Evolutionary conservation across 768 basidiomycete species (phyloP).

Genomic region (Amanita pallidorosea): DNA sequence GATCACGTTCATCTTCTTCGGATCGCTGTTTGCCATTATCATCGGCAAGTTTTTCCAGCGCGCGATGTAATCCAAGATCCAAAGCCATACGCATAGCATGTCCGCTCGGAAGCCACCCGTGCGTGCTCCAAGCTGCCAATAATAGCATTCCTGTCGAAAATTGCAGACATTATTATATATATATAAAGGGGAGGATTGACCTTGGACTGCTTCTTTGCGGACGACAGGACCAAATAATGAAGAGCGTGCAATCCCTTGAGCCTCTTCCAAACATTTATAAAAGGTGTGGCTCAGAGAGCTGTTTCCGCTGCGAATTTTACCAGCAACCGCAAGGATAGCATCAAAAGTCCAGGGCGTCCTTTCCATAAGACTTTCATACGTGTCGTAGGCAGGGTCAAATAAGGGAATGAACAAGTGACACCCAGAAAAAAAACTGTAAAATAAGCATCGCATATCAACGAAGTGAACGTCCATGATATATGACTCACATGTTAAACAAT

Average conservation of each 20-base stretch:
- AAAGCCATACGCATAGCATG: constrained; percentile 96
- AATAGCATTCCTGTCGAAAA: constrained; percentile 67
- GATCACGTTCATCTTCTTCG: constrained; percentile 79
- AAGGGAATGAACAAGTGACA: constrained; percentile 95
- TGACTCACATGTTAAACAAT: constrained; percentile 82
- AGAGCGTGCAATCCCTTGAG: constrained; percentile 90
- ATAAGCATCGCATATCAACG: constrained; percentile 21
- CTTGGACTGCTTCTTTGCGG: constrained; percentile 90
- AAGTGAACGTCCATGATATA: constrained; percentile 18
- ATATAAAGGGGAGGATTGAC: constrained; percentile 27
- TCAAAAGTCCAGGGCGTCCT: constrained; percentile 95
- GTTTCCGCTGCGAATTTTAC: constrained; percentile 86
- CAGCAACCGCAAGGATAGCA: constrained; percentile 84
- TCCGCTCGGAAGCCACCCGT: constrained; percentile 91
- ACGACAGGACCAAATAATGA: constrained; percentile 91
- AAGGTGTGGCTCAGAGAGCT: constrained; percentile 78
- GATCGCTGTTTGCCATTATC: constrained; percentile 53
- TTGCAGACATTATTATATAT: constrained; percentile 9
- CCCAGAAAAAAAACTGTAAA: constrained; percentile 81
- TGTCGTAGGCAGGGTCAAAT: constrained; percentile 89
- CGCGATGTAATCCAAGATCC: constrained; percentile 87
- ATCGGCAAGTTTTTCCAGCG: constrained; percentile 84
- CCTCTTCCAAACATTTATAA: constrained; percentile 88
- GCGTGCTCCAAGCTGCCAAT: constrained; percentile 87
- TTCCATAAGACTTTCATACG: constrained; percentile 84